These are phyloP conservation scores for Dactylorhiza incarnata DNA, from an alignment of 106 monocot species.

Conservation along the genomic window DNA sequence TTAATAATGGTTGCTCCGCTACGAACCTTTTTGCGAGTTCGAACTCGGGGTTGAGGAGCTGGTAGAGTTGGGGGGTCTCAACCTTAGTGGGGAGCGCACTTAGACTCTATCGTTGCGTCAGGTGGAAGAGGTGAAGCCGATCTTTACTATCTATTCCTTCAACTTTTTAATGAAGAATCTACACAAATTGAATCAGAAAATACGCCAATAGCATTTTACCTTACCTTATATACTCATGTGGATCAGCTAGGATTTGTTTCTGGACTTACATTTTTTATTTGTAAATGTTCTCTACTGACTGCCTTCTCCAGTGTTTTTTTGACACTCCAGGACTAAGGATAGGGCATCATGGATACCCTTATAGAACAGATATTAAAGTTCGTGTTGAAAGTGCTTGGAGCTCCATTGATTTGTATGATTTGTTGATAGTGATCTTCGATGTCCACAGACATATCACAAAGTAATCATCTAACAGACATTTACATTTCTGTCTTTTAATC, in stretches of 20 bases:
- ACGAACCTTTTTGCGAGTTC: too few species aligned
- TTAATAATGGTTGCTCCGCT: too few species aligned
- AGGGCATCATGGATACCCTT: slow-evolving; percentile 66
- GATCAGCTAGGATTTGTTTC: background rate
- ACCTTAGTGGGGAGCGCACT: too few species aligned
- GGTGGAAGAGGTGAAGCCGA: too few species aligned
- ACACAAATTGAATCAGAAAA: too few species aligned
- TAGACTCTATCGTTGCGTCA: too few species aligned
- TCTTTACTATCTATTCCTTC: too few species aligned
- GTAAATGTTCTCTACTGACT: slow-evolving; percentile 13
- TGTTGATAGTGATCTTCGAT: slow-evolving; percentile 90
- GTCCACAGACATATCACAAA: slow-evolving; percentile 73
- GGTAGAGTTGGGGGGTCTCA: too few species aligned
- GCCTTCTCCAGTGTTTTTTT: slow-evolving; percentile 69
- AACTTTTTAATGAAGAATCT: too few species aligned
- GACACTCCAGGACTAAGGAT: slow-evolving; percentile 93
- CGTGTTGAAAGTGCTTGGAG: slow-evolving; percentile 96
- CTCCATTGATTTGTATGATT: slow-evolving; percentile 74
- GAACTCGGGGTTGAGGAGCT: too few species aligned
- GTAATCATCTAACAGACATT: slow-evolving; percentile 28
- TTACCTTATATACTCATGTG: too few species aligned
- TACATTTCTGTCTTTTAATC: background rate
- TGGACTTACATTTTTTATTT: background rate
- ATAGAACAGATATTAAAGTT: slow-evolving; percentile 70
- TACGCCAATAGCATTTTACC: too few species aligned